Percentiles rank a stretch among this genome's conserved stretches.
phyloP scores from a whole-genome alignment of 495 filamentous ascomycete species.

The Hypoxylon lienhwacheense region DNA sequence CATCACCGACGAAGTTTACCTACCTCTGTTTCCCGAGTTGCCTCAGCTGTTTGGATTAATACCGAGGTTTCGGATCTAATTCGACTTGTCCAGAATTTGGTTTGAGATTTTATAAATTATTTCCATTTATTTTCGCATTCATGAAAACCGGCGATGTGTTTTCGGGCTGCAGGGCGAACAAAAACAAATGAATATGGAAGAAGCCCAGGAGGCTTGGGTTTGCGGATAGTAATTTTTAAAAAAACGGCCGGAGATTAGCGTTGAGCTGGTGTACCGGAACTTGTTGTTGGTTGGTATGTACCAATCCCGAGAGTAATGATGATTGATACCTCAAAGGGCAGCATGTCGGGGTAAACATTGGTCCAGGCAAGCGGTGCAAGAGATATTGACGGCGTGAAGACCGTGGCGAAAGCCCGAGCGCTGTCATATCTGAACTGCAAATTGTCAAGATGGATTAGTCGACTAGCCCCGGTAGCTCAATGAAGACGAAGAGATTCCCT shows the following conservation, averaged over 20 bases:
- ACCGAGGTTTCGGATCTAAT: constrained; percentile 32
- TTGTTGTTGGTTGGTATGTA: constrained; percentile 18
- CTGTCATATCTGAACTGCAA: constrained; percentile 15
- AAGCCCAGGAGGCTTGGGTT: constrained; percentile 53
- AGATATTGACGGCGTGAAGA: constrained; percentile 16
- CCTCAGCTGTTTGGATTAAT: constrained; percentile 28
- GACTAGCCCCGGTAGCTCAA: constrained; percentile 29
- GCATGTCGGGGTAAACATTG: constrained; percentile 19
- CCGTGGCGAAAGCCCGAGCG: constrained; percentile 29
- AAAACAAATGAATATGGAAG: constrained; percentile 47
- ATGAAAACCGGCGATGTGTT: constrained; percentile 38
- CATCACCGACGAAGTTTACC: not conserved
- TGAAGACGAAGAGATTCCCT: constrained; percentile 35
- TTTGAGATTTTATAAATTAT: constrained; percentile 43
- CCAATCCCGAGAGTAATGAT: constrained; percentile 30
- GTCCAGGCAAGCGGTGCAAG: constrained; percentile 16
- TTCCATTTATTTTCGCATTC: constrained; percentile 38
- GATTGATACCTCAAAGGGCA: constrained; percentile 32
- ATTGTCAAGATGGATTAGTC: constrained; percentile 26
- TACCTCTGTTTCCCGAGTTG: constrained; percentile 10
- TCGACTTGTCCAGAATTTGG: constrained; percentile 23
- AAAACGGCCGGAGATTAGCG: constrained; percentile 36
- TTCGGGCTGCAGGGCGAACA: constrained; percentile 43
- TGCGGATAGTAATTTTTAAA: constrained; percentile 49
- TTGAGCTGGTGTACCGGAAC: constrained; percentile 34